A percentile compares a stretch with the other conserved stretches of the same genome.
These are phyloP conservation scores for Cornus florida DNA, from an alignment of 148 eudicot genomes.

Conservation along the genomic window DNA sequence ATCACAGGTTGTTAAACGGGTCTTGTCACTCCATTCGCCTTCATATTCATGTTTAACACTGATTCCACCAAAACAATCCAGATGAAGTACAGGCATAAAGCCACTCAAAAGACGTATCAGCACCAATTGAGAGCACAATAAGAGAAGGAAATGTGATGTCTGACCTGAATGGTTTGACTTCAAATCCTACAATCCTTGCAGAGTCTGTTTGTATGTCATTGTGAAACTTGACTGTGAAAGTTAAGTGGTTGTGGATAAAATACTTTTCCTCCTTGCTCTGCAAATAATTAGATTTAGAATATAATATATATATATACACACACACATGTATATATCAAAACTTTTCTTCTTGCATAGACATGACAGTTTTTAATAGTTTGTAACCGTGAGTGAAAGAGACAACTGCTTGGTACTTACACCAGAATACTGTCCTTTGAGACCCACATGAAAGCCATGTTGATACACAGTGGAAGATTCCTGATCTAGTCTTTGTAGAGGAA, in stretches of 20 bases:
- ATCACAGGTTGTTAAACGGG: constrained; percentile 48
- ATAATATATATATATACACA: not conserved
- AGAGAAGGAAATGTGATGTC: not conserved
- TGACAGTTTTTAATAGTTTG: not conserved
- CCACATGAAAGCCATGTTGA: constrained; percentile 49
- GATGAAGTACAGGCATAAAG: not conserved
- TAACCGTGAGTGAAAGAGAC: not conserved
- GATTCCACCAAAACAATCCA: constrained; percentile 1
- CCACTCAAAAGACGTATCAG: not conserved
- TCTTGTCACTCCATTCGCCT: constrained; percentile 39
- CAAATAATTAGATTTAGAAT: not conserved
- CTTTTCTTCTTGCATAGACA: not conserved
- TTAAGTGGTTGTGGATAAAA: constrained; percentile 45
- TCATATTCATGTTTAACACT: constrained; percentile 54
- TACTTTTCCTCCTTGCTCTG: constrained; percentile 50
- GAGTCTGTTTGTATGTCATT: constrained; percentile 36
- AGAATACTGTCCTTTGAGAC: constrained; percentile 44
- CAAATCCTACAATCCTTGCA: constrained; percentile 51
- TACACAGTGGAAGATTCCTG: constrained; percentile 38
- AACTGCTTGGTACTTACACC: constrained; percentile 37
- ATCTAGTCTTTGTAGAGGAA: constrained; percentile 38
- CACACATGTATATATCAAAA: not conserved
- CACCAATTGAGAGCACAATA: not conserved
- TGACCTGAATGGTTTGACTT: constrained; percentile 46
- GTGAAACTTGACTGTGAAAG: constrained; percentile 44